Conservation (phyloP, 352 stramenopile species). For the Phytophthora ohioensis region DNA sequence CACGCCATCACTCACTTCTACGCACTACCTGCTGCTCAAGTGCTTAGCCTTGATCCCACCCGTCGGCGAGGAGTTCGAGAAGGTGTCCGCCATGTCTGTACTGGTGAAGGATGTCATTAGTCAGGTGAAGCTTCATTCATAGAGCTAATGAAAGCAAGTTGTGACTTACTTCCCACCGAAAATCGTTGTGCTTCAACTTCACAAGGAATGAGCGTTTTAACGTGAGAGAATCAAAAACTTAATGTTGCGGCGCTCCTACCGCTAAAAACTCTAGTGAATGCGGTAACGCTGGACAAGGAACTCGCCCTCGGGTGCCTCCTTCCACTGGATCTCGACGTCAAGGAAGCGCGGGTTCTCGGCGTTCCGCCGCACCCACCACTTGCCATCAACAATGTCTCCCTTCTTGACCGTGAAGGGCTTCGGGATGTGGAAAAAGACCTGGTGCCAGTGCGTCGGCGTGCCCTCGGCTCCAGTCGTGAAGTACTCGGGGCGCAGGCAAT, state of each 20-base stretch:
- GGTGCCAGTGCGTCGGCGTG: conserved; percentile 99
- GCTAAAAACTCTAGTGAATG: conserved; percentile 69
- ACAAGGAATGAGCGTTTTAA: conserved; percentile 26
- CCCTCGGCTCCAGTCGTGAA: conserved; percentile 94
- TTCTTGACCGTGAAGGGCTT: conserved; percentile 75
- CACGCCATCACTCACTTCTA: conserved; percentile 81
- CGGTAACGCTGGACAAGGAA: conserved; percentile 74
- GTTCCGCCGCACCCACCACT: conserved; percentile 90
- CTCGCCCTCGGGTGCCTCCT: conserved; percentile 46
- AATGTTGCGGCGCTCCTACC: conserved; percentile 17
- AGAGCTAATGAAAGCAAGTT: conserved; percentile 17
- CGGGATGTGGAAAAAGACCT: conserved; percentile 97
- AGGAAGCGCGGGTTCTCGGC: conserved; percentile 94
- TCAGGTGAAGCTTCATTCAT: conserved; percentile 65
- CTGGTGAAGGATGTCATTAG: conserved; percentile 86
- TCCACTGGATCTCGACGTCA: conserved; percentile 91
- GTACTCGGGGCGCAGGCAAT: conserved; percentile 93
- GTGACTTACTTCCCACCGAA: neutral
- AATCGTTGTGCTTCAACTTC: conserved; percentile 2
- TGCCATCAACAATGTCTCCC: conserved; percentile 87
- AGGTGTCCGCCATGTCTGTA: conserved; percentile 78
- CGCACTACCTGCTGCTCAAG: conserved; percentile 74
- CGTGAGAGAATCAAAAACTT: conserved; percentile 28
- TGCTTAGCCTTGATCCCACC: conserved; percentile 65
- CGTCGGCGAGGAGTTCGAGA: conserved; percentile 63